Evolutionary conservation across 2,329 filamentous ascomycete genomes (phyloP).

Genomic region (Chlorencoelia australis): DNA sequence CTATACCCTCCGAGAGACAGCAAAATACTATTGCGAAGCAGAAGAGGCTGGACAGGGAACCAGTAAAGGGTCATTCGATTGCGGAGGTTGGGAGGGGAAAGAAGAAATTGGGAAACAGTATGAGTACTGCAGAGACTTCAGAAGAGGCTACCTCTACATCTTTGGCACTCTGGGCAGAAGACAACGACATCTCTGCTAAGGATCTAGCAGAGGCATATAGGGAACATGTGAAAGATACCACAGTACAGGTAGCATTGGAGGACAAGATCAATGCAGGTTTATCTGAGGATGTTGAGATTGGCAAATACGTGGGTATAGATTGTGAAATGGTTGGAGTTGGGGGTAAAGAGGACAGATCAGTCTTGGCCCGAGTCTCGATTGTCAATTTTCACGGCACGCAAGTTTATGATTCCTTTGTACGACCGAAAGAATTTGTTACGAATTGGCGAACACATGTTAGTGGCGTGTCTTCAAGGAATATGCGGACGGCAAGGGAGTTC

Average conservation of each 20-base stretch:
- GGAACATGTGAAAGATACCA: slow-evolving; percentile 39
- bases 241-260: slow-evolving; percentile 35
- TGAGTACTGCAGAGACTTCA: slow-evolving; percentile 34
- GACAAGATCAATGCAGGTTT: slow-evolving; percentile 55
- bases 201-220: slow-evolving; percentile 53
- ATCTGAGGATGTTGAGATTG: slow-evolving; percentile 53
- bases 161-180: slow-evolving; percentile 49
- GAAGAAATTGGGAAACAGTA: slow-evolving; percentile 44
- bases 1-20: slow-evolving; percentile 22
- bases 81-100: slow-evolving; percentile 4
- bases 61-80: slow-evolving; percentile 5
- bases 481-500: slow-evolving; percentile 61
- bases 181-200: slow-evolving; percentile 51
- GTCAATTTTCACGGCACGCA: slow-evolving; percentile 92
- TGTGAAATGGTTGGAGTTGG: slow-evolving; percentile 97
- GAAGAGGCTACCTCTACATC: slow-evolving; percentile 37
- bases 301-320: slow-evolving; percentile 88
- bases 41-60: slow-evolving; percentile 23
- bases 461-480: slow-evolving; percentile 65
- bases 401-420: slow-evolving; percentile 89
- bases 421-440: slow-evolving; percentile 65
- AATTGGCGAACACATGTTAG: slow-evolving; percentile 87
- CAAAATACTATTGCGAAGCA: slow-evolving; percentile 26
- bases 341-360: slow-evolving; percentile 57
- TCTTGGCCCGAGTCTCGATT: slow-evolving; percentile 75